A percentile compares a stretch with the other conserved stretches of the same genome.
These are phyloP conservation scores for Beauveria brongniartii DNA, from an alignment of 2,329 filamentous ascomycete species.

Conservation along the genomic window DNA sequence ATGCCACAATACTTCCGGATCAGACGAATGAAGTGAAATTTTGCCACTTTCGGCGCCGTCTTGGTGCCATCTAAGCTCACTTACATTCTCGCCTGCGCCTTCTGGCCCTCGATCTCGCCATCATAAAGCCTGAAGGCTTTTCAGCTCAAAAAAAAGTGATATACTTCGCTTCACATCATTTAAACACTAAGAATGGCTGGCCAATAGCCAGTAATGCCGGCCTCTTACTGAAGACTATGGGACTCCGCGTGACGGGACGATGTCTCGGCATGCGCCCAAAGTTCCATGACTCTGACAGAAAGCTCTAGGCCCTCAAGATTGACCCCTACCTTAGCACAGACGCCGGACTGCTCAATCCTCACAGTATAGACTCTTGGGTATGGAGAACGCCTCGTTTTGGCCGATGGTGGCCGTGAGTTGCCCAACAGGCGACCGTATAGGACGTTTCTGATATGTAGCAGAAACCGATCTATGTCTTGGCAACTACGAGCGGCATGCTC, in stretches of 20 bases:
- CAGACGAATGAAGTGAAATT: neutral
- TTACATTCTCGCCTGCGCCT: neutral
- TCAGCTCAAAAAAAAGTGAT: neutral
- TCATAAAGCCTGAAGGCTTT: neutral
- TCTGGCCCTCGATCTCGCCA: neutral
- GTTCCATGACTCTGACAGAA: too few relatives aligned
- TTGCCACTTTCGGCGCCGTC: neutral
- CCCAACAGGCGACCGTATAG: slow-evolving; percentile 23
- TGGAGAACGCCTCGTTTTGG: too few relatives aligned
- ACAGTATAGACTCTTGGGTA: slow-evolving; percentile 30
- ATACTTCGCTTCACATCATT: too few relatives aligned
- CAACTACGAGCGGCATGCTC: neutral
- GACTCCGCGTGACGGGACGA: too few relatives aligned
- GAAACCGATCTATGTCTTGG: too few relatives aligned
- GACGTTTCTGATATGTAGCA: slow-evolving; percentile 6
- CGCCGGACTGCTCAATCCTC: too few relatives aligned
- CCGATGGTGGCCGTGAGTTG: neutral
- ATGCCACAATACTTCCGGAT: neutral
- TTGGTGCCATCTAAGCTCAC: neutral
- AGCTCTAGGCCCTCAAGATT: too few relatives aligned
- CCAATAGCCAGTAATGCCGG: too few relatives aligned
- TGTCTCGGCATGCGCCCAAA: too few relatives aligned
- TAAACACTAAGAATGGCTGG: too few relatives aligned
- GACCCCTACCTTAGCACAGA: too few relatives aligned
- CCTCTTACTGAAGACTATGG: too few relatives aligned